Base-by-base conservation (phyloP, 2,329 filamentous ascomycete genomes). In the Venturiaceae sp. region DNA sequence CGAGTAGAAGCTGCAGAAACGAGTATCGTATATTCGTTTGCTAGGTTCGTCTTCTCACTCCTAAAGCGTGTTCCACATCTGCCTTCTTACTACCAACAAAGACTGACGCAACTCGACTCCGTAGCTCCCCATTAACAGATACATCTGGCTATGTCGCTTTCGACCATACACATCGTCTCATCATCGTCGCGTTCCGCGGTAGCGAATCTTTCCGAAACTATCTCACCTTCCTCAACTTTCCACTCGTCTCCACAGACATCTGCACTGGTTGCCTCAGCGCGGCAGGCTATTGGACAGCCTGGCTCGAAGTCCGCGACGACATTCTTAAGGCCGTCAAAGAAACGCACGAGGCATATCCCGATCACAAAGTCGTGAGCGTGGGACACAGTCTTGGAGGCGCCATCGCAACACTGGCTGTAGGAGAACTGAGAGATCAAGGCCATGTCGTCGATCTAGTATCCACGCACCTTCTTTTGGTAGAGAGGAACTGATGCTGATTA, bases 171-270 rank as follows among this genome's bases (percentile, higher is more conserved):
- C 76, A 77, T 63, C 59, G 68, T 58, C 73, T 81, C 59, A 82
- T 88, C 60, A 80, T 87, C 53, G 67, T 86, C 44, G 75, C 82
- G 33, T 76, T 85, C 71, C 80, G 83, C 41, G 85, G 86, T 63
- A 81, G 79, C 54, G 69, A 70, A 60, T 82, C 80, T 46, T 64
- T 85, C 60, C 77, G 77, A 55, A 87, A 87, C 75, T 73, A 23
- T 13, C 3, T 9, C 6, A 54, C 32, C 34, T 21, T 23, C 52
- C 26, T 47, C 1, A n/a, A 47, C 3, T 6, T 47, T 26, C 26
- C 44, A n/a, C 44, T 47, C 8, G 30, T 54, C 2, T 13, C n/a
- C 1, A 9, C 32, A 4, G 52, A 54, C 9, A 13, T 54, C 11
- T 54, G 52, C 23, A 3, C 2, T 5, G 23, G 23, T 16, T 54